Conservation (phyloP, 1,139 yeast species). For the Blastobotrys ciferrii region DNA sequence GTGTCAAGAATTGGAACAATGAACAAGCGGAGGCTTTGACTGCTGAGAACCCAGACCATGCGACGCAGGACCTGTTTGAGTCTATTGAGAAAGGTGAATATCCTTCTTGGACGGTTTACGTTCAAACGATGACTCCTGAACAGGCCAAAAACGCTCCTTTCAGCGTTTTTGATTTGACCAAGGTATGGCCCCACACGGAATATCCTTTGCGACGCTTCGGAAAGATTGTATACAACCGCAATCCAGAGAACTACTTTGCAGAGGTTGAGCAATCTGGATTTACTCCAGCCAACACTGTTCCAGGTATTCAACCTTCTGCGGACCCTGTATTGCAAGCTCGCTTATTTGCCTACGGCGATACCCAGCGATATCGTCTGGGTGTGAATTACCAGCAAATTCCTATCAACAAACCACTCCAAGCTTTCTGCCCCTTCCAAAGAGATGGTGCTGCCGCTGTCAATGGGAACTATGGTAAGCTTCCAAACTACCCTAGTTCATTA, state of each 20-base stretch:
- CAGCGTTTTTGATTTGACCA: conserved; percentile 66
- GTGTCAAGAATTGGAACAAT: conserved; percentile 51
- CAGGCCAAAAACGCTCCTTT: conserved; percentile 52
- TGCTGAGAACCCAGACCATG: conserved; percentile 60
- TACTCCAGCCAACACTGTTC: conserved; percentile 77
- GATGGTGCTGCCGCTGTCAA: conserved; percentile 83
- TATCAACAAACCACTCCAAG: conserved; percentile 50
- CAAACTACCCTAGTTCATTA: conserved; percentile 54
- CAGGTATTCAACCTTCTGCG: conserved; percentile 77
- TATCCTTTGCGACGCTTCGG: conserved; percentile 75
- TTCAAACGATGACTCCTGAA: conserved; percentile 69
- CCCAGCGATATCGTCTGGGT: conserved; percentile 67
- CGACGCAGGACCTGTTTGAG: conserved; percentile 54
- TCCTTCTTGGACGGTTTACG: conserved; percentile 62
- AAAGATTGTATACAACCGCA: conserved; percentile 61
- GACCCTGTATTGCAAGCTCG: conserved; percentile 84
- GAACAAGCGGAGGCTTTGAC: conserved; percentile 56
- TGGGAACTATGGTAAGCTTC: conserved; percentile 70
- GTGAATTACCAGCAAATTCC: conserved; percentile 67
- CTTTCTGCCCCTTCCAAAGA: conserved; percentile 50
- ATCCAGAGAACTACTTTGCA: conserved; percentile 72
- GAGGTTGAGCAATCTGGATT: conserved; percentile 79
- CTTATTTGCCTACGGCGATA: conserved; percentile 78
- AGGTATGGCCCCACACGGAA: conserved; percentile 74
- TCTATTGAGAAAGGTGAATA: conserved; percentile 56